A percentile compares a stretch with the other conserved stretches of the same genome.
Evolutionary conservation across 1,284 basidiomycete genomes (phyloP).

Genomic region (Ustilago loliicola): DNA sequence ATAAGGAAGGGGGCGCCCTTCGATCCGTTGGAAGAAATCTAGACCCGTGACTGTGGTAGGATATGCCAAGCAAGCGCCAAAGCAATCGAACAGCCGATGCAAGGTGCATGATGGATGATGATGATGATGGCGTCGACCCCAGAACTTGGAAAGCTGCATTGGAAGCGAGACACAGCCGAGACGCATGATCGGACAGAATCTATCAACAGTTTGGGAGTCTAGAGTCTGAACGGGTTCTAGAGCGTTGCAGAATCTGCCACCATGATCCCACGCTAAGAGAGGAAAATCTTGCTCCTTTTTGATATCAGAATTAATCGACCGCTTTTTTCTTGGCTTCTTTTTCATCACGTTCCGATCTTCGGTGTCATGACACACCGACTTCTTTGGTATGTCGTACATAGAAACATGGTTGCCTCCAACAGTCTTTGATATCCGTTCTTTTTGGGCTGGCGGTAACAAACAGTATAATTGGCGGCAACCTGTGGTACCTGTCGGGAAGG

Average conservation of each 20-base stretch:
- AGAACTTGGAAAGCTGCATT: too few species aligned
- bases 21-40: background rate
- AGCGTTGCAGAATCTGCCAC: background rate
- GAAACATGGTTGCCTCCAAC: too few species aligned
- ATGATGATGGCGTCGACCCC: too few species aligned
- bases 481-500: too few species aligned
- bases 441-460: too few species aligned
- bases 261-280: background rate
- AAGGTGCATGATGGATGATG: too few species aligned
- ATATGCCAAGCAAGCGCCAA: background rate
- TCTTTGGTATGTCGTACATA: too few species aligned
- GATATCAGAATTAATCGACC: background rate
- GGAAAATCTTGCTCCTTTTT: too few species aligned
- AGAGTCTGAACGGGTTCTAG: background rate
- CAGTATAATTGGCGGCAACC: too few species aligned
- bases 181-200: background rate
- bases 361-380: too few species aligned
- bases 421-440: too few species aligned
- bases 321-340: background rate
- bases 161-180: conserved; percentile 1
- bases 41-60: background rate
- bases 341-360: background rate
- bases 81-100: background rate
- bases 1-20: too few species aligned
- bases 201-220: background rate